Percentiles rank a stretch among this genome's conserved stretches.
Evolutionary conservation across 2,329 filamentous ascomycete genomes (phyloP).

Genomic region (Fonsecaea monophora): DNA sequence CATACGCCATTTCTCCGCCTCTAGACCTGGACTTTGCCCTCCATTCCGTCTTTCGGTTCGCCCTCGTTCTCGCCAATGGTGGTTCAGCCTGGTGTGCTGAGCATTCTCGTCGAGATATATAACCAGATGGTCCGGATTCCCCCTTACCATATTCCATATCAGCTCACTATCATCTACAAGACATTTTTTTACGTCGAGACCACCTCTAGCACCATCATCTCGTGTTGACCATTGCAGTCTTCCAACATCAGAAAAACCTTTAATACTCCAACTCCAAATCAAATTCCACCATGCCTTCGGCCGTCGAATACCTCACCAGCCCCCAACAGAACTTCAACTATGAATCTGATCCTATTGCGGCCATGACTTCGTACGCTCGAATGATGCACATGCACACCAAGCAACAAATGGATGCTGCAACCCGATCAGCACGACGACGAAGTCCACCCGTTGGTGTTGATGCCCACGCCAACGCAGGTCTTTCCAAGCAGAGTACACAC

Average conservation of each 20-base stretch:
- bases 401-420: constrained; percentile 67
- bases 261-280: not conserved
- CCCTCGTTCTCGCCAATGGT: not conserved
- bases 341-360: constrained; percentile 37
- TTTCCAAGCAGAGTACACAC: constrained; percentile 30
- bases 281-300: constrained; percentile 35
- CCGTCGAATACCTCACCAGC: constrained; percentile 37
- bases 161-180: not conserved
- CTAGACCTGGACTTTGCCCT: constrained; percentile 7
- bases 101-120: constrained; percentile 17
- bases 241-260: not conserved
- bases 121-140: constrained; percentile 5
- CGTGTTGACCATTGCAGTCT: not conserved
- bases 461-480: constrained; percentile 25
- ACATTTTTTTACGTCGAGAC: not conserved
- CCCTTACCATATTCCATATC: not conserved
- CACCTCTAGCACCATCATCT: not conserved
- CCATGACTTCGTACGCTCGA: constrained; percentile 58
- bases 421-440: constrained; percentile 53
- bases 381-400: constrained; percentile 71
- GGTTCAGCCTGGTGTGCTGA: constrained; percentile 20
- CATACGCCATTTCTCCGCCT: constrained; percentile 20
- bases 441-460: constrained; percentile 31
- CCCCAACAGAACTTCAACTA: constrained; percentile 32
- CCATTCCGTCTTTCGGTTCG: constrained; percentile 1